A percentile compares a stretch with the other conserved stretches of the same genome.
Conservation (phyloP, 352 stramenopile species). For the Globisporangium canariense region DNA sequence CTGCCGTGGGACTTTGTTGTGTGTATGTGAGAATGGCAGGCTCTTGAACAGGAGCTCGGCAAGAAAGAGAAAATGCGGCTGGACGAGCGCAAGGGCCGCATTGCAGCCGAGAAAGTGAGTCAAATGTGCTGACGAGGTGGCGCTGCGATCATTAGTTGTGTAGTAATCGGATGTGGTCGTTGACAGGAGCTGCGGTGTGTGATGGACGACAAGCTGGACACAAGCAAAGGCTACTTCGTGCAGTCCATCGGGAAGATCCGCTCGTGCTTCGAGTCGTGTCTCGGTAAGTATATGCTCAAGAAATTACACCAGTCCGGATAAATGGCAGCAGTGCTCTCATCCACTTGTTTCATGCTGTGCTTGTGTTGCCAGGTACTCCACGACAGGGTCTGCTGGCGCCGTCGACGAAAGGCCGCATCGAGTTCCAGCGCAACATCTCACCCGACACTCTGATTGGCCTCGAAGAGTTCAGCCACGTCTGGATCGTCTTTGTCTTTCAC, state of each 20-base stretch:
- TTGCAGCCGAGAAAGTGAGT: slow-evolving; percentile 63
- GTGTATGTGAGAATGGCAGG: slow-evolving; percentile 12
- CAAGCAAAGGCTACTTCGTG: slow-evolving; percentile 68
- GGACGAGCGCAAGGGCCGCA: slow-evolving; percentile 57
- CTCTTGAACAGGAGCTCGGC: slow-evolving; percentile 31
- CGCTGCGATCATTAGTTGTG: neutral
- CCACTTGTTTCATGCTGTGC: neutral
- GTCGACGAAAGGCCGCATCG: slow-evolving; percentile 62
- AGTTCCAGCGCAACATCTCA: slow-evolving; percentile 79
- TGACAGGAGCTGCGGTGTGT: slow-evolving; percentile 59
- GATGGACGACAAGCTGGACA: slow-evolving; percentile 77
- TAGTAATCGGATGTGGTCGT: neutral
- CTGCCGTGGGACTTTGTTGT: neutral
- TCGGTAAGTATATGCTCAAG: slow-evolving; percentile 25
- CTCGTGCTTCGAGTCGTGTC: slow-evolving; percentile 78
- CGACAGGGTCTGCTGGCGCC: slow-evolving; percentile 79
- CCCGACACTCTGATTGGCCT: slow-evolving; percentile 71
- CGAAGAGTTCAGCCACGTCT: slow-evolving; percentile 82
- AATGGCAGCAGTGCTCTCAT: neutral
- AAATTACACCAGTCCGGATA: no score
- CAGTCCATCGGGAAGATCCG: slow-evolving; percentile 69
- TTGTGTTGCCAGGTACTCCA: slow-evolving; percentile 49
- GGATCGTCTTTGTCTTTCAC: slow-evolving; percentile 89
- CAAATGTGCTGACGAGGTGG: no score
- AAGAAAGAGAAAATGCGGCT: slow-evolving; percentile 55